These are phyloP conservation scores for Mortierella alpina DNA, from an alignment of 192 early-diverging fungal genomes.

Conservation along the genomic window DNA sequence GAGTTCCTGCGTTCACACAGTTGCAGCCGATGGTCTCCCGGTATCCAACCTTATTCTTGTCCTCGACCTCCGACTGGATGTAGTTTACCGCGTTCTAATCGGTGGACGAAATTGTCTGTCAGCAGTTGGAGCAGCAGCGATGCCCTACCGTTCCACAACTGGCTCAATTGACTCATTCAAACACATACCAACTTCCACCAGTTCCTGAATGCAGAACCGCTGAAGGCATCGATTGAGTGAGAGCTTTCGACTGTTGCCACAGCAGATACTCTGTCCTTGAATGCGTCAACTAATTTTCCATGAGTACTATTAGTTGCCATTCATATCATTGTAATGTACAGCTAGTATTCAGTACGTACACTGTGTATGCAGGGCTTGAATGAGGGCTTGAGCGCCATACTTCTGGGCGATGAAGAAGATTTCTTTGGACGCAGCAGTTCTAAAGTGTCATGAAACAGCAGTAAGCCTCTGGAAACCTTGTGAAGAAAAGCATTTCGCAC, in stretches of 20 bases:
- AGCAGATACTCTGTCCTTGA: constrained; percentile 38
- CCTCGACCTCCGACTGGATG: constrained; percentile 14
- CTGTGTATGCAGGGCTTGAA: constrained; percentile 24
- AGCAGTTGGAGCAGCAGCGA: too few relatives aligned
- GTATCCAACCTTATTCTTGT: constrained; percentile 22
- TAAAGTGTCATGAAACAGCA: not conserved
- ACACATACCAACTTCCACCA: constrained; percentile 44
- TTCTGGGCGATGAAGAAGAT: constrained; percentile 46
- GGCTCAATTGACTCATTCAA: too few relatives aligned
- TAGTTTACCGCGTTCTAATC: constrained; percentile 29
- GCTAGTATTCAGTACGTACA: constrained; percentile 16
- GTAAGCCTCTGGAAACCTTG: not conserved
- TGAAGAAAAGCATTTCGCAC: not conserved
- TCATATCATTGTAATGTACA: not conserved
- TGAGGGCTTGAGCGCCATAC: constrained; percentile 33
- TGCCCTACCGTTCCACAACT: too few relatives aligned
- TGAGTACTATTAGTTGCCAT: not conserved
- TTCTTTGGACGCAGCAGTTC: constrained; percentile 14
- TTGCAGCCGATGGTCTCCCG: constrained; percentile 18
- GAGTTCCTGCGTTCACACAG: constrained; percentile 14
- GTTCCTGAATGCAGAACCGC: constrained; percentile 13
- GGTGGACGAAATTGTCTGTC: too few relatives aligned
- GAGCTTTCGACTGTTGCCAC: constrained; percentile 27
- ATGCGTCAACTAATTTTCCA: constrained; percentile 19
- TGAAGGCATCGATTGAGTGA: constrained; percentile 20